A percentile compares a stretch with the other conserved stretches of the same genome.
These are phyloP conservation scores for Dothideomycetes sp. DNA, from an alignment of 2,329 filamentous ascomycete genomes.

Conservation along the genomic window DNA sequence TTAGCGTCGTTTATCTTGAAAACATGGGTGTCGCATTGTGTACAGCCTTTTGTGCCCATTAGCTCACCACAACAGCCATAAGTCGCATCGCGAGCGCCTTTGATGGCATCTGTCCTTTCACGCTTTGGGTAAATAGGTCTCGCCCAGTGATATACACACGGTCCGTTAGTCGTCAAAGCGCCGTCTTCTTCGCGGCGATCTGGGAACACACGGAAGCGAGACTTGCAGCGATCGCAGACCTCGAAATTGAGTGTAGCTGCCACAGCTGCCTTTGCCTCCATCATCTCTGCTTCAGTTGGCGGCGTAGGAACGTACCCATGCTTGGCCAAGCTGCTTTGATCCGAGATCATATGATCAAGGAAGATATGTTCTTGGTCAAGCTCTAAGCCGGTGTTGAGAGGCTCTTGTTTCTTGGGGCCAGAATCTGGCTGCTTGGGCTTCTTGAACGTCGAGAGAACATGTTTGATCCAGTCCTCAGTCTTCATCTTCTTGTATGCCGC, in stretches of 20 bases:
- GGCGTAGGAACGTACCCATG: slow-evolving; percentile 65
- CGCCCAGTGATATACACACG: slow-evolving; percentile 73
- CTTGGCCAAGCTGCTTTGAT: slow-evolving; percentile 50
- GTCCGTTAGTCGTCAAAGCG: slow-evolving; percentile 64
- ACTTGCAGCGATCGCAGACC: slow-evolving; percentile 74
- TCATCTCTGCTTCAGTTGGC: slow-evolving; percentile 56
- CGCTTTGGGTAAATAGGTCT: slow-evolving; percentile 50
- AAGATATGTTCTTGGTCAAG: slow-evolving; percentile 57
- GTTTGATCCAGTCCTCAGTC: slow-evolving; percentile 53
- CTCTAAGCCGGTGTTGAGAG: slow-evolving; percentile 60
- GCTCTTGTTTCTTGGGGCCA: slow-evolving; percentile 14
- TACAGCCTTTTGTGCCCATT: slow-evolving; percentile 70
- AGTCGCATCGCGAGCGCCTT: slow-evolving; percentile 46
- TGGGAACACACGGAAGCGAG: slow-evolving; percentile 85
- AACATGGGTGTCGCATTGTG: slow-evolving; percentile 61
- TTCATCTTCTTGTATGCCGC: slow-evolving; percentile 66
- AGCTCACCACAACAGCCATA: slow-evolving; percentile 72
- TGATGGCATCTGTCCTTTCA: slow-evolving; percentile 45
- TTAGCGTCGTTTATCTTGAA: slow-evolving; percentile 74
- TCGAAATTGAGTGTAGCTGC: slow-evolving; percentile 67
- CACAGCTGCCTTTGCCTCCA: slow-evolving; percentile 53
- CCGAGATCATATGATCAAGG: slow-evolving; percentile 51
- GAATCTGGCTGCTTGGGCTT: slow-evolving; percentile 16
- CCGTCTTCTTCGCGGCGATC: slow-evolving; percentile 67
- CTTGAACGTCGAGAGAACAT: slow-evolving; percentile 33